Conservation (phyloP, 305 asterid species). For the Fraxinus angustifolia region DNA sequence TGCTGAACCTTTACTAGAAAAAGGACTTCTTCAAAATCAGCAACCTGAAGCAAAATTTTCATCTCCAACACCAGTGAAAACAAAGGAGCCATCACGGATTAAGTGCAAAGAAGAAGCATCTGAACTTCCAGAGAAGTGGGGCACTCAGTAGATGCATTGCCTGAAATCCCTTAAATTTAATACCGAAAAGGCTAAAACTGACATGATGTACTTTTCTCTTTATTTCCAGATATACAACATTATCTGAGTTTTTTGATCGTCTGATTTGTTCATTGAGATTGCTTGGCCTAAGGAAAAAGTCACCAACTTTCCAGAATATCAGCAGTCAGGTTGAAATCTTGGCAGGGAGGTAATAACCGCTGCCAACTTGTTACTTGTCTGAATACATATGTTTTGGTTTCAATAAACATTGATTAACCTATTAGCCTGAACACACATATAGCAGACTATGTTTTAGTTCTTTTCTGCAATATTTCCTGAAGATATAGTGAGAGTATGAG, state of each 20-base stretch:
- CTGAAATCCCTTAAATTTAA: not conserved
- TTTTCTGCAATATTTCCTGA: not conserved
- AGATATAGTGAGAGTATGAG: not conserved
- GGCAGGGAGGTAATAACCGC: constrained; percentile 54
- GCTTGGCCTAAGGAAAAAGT: constrained; percentile 51
- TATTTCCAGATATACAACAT: constrained; percentile 43
- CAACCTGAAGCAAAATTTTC: constrained; percentile 38
- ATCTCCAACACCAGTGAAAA: constrained; percentile 62
- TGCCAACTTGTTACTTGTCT: not conserved
- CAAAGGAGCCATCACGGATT: constrained; percentile 43
- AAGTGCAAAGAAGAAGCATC: constrained; percentile 33
- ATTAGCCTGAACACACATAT: not conserved
- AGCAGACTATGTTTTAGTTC: not conserved
- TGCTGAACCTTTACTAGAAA: constrained; percentile 26
- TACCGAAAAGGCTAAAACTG: not conserved
- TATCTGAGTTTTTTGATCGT: constrained; percentile 54
- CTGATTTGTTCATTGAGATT: constrained; percentile 63
- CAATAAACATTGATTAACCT: not conserved
- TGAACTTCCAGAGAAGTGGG: constrained; percentile 63
- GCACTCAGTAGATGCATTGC: constrained; percentile 15
- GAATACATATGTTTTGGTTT: not conserved
- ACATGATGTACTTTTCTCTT: constrained; percentile 10
- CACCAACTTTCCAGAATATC: constrained; percentile 50
- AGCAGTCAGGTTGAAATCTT: constrained; percentile 58
- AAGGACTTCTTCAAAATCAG: constrained; percentile 17